A percentile compares a stretch with the other conserved stretches of the same genome.
Evolutionary conservation across 352 stramenopile species (phyloP).

Genomic region (Globisporangium okanoganense): DNA sequence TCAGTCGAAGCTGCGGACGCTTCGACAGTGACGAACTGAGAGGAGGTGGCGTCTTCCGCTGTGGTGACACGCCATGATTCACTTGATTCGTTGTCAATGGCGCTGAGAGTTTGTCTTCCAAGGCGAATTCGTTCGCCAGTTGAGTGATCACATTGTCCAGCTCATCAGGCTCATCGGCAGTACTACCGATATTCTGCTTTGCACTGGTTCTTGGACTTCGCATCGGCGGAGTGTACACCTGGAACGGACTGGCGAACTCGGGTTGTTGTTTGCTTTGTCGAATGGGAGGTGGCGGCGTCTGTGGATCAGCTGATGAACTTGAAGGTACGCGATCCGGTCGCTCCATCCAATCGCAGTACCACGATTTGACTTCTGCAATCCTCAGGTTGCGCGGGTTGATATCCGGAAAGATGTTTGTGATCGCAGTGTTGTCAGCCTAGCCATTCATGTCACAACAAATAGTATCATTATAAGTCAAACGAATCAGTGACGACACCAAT

Average conservation of each 20-base stretch:
- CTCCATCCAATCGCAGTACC: constrained; percentile 75
- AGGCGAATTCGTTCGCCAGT: constrained; percentile 33
- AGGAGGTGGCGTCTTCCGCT: constrained; percentile 3
- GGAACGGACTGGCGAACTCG: background rate
- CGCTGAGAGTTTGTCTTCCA: constrained; percentile 44
- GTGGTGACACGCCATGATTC: background rate
- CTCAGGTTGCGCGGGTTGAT: constrained; percentile 73
- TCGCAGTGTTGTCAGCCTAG: constrained; percentile 43
- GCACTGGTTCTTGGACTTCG: background rate
- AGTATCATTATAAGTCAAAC: background rate
- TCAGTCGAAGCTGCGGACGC: constrained; percentile 63
- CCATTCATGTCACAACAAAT: background rate
- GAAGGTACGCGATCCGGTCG: constrained; percentile 20
- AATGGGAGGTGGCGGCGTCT: background rate
- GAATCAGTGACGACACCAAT: background rate
- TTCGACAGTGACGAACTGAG: constrained; percentile 27
- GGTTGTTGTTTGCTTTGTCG: background rate
- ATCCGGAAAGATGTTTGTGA: constrained; percentile 76
- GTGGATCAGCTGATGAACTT: background rate
- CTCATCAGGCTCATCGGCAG: constrained; percentile 15
- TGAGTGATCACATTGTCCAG: constrained; percentile 37
- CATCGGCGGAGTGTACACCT: constrained; percentile 8
- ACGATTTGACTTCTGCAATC: constrained; percentile 81
- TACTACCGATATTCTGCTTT: no score
- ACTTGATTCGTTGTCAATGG: constrained; percentile 6